These are phyloP conservation scores for Forsythia viridissima DNA, from an alignment of 257 asterid genomes.

Conservation along the genomic window DNA sequence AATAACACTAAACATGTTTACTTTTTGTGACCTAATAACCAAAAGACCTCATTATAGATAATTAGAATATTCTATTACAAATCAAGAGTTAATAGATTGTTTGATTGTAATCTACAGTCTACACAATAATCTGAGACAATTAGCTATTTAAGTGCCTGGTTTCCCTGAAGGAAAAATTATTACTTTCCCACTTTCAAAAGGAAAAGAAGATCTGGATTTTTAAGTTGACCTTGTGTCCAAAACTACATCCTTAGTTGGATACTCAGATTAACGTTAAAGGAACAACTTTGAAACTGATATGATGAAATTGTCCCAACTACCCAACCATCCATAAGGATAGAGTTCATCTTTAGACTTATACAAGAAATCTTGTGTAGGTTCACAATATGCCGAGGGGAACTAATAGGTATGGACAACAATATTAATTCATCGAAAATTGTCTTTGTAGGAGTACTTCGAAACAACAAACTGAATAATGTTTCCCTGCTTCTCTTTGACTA, in stretches of 20 bases:
- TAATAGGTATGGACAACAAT: no score
- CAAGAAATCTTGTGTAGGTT: neutral
- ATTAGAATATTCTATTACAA: no score
- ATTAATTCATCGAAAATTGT: no score
- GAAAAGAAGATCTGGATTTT: no score
- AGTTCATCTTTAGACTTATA: constrained; percentile 9
- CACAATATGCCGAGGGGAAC: neutral
- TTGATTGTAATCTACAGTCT: no score
- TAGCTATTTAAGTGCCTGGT: no score
- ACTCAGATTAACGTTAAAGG: neutral
- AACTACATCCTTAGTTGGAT: constrained; percentile 1
- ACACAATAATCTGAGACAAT: no score
- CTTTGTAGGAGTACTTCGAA: neutral
- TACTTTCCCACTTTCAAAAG: no score
- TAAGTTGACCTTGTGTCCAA: neutral
- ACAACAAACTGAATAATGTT: neutral
- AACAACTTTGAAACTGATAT: neutral
- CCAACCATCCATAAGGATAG: constrained; percentile 8
- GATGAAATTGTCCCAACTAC: neutral
- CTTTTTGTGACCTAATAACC: no score
- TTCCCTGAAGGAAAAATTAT: no score
- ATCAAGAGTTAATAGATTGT: no score
- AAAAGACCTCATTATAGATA: no score
- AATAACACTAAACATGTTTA: neutral
- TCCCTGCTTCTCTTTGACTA: neutral